Evolutionary conservation across 2,329 filamentous ascomycete genomes (phyloP), one percentile per base, ranked within the genome.

Genomic region (Cyphellophora attinorum): DNA sequence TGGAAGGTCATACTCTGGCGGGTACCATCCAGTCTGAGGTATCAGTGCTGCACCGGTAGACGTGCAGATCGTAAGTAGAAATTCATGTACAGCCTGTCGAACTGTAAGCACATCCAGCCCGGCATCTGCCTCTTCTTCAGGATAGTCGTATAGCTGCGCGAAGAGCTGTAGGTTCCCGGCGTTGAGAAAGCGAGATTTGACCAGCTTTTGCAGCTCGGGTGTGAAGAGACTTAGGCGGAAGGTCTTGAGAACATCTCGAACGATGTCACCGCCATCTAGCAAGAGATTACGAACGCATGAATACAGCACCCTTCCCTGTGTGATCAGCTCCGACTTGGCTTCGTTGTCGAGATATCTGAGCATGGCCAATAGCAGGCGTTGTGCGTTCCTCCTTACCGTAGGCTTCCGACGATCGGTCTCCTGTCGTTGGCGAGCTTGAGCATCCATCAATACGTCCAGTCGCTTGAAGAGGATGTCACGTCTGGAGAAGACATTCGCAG

Each of bases 21-120:
- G 84, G 56, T 96, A 96, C 58, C 85, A 83, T n/a, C 86, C 88
- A 21, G 75, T 76, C 38, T 84, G 79, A 3, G 78, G 72, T 34
- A 86, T 73, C 34, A 94, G 62, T 2, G 93, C 71, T 11, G 89
- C 91, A 32, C 76, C 3, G 68, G 70, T 0, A 78, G 64, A 27
- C 74, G 79, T 93, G 58, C 86, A 95, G 3, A 82, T 70, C 21
- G 76, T 66, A 31, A 80, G 59, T 29, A 98, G 64, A 45, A 96
- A 84, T 2, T 77, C 71, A 45, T 95, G 85, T 0, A 79, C 78
- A 25, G 75, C 68, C 19, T 79, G 72, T 42, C 79, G 71, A 6
- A 94, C 74, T 0, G 72, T 60, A 6, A 58, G 61, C 41, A 52
- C 53, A 3, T 48, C 41, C 2, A 51, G 46, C n/a, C 62, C 62